phyloP scores from a whole-genome alignment of 2,329 filamentous ascomycete species.

The Penicillium occitanis region DNA sequence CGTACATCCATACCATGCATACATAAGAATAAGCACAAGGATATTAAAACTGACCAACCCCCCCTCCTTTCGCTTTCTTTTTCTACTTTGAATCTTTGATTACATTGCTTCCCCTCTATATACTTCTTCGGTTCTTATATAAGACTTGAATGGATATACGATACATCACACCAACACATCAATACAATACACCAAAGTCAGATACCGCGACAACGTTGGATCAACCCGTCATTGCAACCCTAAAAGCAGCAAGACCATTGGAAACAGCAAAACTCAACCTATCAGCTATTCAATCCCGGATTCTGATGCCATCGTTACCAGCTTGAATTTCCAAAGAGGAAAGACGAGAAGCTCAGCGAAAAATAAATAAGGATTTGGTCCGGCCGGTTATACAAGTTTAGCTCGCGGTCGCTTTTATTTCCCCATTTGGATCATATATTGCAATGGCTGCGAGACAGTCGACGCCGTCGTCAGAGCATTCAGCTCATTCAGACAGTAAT shows the following conservation, averaged over 20 bases:
- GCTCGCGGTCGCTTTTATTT: not conserved
- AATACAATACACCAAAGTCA: not conserved
- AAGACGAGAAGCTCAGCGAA: not conserved
- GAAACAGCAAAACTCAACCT: constrained; percentile 8
- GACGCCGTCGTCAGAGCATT: constrained; percentile 41
- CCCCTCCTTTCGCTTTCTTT: constrained; percentile 5
- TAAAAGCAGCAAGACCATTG: not conserved
- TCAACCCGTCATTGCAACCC: constrained; percentile 3
- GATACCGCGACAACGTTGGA: not conserved
- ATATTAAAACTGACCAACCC: constrained; percentile 16
- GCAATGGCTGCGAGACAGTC: constrained; percentile 43
- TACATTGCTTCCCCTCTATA: not conserved
- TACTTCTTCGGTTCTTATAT: not conserved
- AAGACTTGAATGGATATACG: not conserved
- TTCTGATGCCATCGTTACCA: constrained; percentile 24
- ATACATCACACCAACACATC: not conserved
- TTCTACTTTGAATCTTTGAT: not conserved
- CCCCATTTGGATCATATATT: constrained; percentile 3
- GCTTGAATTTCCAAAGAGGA: not conserved
- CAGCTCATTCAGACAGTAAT: constrained; percentile 46
- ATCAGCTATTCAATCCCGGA: constrained; percentile 11
- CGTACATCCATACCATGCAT: constrained; percentile 3
- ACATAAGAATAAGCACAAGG: constrained; percentile 4
- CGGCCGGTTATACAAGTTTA: not conserved
- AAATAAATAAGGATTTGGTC: not conserved